Evolutionary conservation across 306 rosid genomes (phyloP).

Genomic region (Vigna hirtella): DNA sequence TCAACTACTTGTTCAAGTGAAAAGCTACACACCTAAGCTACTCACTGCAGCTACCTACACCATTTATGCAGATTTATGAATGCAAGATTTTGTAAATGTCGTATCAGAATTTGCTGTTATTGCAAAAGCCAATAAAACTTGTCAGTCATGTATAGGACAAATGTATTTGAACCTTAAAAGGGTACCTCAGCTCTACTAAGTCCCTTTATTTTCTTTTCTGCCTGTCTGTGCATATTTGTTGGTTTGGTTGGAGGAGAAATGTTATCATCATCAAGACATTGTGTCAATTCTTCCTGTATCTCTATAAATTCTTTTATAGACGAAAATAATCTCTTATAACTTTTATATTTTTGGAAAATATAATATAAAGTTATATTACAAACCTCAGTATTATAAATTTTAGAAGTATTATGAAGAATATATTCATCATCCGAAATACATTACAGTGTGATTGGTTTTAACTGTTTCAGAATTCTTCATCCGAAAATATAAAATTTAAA

Average conservation of each 20-base stretch:
- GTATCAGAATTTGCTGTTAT: constrained; percentile 20
- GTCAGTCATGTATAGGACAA: not conserved
- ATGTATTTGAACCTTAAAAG: not conserved
- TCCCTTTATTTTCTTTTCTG: not conserved
- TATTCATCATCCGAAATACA: too few species aligned
- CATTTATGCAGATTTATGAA: constrained; percentile 30
- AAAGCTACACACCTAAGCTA: not conserved
- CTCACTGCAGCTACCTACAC: constrained; percentile 23
- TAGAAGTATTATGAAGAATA: too few species aligned
- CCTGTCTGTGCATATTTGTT: constrained; percentile 28
- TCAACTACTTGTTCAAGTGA: constrained; percentile 21
- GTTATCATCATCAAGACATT: not conserved
- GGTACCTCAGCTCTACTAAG: not conserved
- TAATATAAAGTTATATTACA: too few species aligned
- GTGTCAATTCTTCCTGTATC: too few species aligned
- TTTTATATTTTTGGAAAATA: too few species aligned
- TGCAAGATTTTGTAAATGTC: constrained; percentile 34
- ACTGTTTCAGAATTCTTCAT: too few species aligned
- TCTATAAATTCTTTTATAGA: too few species aligned
- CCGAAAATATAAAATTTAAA: too few species aligned
- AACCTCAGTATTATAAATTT: too few species aligned
- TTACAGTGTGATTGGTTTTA: too few species aligned
- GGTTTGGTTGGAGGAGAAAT: constrained; percentile 23
- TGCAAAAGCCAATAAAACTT: constrained; percentile 36
- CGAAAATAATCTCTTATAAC: too few species aligned